Evolutionary conservation across 208 protist species (phyloP).

Genomic region (Sergeia podlipaevii): DNA sequence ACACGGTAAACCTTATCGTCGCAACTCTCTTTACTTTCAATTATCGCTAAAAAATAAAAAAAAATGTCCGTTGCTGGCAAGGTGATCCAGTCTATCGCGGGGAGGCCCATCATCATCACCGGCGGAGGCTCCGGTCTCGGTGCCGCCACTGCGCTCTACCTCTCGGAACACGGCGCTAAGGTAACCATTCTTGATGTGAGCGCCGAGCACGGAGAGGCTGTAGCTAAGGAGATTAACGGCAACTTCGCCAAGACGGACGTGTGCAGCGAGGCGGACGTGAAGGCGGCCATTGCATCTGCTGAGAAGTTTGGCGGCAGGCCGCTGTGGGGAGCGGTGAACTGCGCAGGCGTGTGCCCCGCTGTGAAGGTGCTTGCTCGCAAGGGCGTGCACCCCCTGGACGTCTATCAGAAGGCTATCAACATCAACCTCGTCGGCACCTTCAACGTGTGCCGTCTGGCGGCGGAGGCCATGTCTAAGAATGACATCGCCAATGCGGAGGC

Average conservation of each 20-base stretch:
- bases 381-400: constrained; percentile 34
- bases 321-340: constrained; percentile 73
- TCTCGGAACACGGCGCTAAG: constrained; percentile 30
- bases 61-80: constrained; percentile 13
- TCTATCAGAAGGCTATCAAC: constrained; percentile 49
- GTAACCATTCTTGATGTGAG: constrained; percentile 49
- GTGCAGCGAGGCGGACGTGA: constrained; percentile 40
- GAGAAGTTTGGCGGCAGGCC: constrained; percentile 30
- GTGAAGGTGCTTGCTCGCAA: constrained; percentile 30
- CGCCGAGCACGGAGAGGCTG: constrained; percentile 17
- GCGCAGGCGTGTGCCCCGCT: constrained; percentile 48
- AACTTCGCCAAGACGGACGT: constrained; percentile 36
- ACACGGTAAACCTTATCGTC: no score
- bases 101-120: constrained; percentile 38
- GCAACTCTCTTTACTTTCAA: not conserved
- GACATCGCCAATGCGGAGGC: constrained; percentile 6
- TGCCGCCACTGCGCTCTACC: constrained; percentile 28
- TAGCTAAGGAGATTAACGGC: constrained; percentile 26
- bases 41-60: no score
- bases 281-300: constrained; percentile 36
- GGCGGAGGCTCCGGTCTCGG: constrained; percentile 44
- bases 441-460: constrained; percentile 62
- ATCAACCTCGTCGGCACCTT: constrained; percentile 83
- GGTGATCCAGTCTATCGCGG: constrained; percentile 22
- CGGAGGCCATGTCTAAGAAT: constrained; percentile 38